Base-by-base conservation (phyloP, 1,284 basidiomycete species). In the Grifola frondosa region DNA sequence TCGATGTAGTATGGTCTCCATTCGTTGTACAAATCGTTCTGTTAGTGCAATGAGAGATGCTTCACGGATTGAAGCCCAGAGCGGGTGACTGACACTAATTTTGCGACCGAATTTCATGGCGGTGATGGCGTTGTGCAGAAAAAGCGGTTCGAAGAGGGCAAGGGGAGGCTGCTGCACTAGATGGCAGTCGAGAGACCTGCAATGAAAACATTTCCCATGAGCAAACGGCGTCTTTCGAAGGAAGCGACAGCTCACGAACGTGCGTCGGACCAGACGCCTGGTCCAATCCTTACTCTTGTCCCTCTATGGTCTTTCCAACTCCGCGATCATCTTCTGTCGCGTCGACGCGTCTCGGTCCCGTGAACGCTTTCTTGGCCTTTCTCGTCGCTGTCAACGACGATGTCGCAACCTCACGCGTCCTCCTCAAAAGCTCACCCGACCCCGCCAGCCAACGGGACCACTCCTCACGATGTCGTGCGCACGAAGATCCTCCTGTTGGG, bases 1-100 rank as follows among this genome's bases (percentile, higher is more conserved):
- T 94, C 81, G 49, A 97, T 78, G 62, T 97, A 97, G 60, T 86
- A 89, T 16, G 88, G 87, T 16, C 84, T 78, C 92, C 92, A 96
- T 76, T 93, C 92, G 52, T 78, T 78, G 67, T 95, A 95, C 36
- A 91, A 75, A 57, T 88, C 85, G 48, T 82, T 84, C 90, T 94
- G 58, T 5, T 28, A 35, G 13, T 8, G 26, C 32, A 37, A 31
- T 21, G 43, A 42, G 42, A 36, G 42, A 24, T 17, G 36, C 31
- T 22, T 30, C 24, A 25, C 21, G 19, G n/a, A 30, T 17, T 4
- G 21, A 11, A 40, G n/a, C 48, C 40, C 34, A 33, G 28, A 37
- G 22, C 35, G 37, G 32, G 22, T 40, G n/a, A 69, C 81, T 46
- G 54, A 91, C 91, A 56, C 80, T 84, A 57, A 95, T 94, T 64